Conservation (phyloP, 345 rosid genomes). For the Salix purpurea region DNA sequence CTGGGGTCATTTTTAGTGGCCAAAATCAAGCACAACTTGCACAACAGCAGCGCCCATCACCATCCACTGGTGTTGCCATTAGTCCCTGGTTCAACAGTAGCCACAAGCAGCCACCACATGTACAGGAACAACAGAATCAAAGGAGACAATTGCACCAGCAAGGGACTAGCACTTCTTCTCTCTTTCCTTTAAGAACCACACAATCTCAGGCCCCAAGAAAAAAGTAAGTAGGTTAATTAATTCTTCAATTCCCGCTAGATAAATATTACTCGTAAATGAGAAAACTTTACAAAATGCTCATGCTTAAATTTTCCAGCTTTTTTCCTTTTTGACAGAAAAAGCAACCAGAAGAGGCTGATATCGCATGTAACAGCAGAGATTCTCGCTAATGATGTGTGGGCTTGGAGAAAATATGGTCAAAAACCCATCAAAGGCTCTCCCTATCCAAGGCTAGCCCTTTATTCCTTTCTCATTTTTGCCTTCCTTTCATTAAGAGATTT, state of each 20-base stretch:
- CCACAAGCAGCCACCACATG: conserved; percentile 11
- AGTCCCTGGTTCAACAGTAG: neutral
- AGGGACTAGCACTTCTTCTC: neutral
- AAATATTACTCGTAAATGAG: neutral
- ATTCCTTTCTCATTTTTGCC: neutral
- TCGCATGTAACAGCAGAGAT: conserved; percentile 70
- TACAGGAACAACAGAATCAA: conserved; percentile 6
- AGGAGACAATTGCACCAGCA: conserved; percentile 9
- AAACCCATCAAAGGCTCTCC: conserved; percentile 97
- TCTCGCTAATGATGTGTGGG: conserved; percentile 79
- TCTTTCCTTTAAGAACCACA: conserved; percentile 12
- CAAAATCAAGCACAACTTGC: conserved; percentile 20
- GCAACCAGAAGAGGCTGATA: conserved; percentile 57
- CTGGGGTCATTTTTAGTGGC: conserved; percentile 10
- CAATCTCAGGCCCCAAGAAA: conserved; percentile 42
- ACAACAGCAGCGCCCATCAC: conserved; percentile 13
- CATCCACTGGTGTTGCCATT: neutral
- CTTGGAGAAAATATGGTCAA: conserved; percentile 97
- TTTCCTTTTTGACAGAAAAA: conserved; percentile 44
- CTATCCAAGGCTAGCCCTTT: conserved; percentile 57
- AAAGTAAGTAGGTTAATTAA: conserved; percentile 27
- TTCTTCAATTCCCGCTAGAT: neutral
- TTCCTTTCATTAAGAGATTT: neutral
- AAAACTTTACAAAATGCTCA: neutral
- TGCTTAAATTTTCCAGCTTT: neutral